Base-by-base conservation (phyloP, 2,329 filamentous ascomycete genomes). In the Phaeosphaeria sp. region DNA sequence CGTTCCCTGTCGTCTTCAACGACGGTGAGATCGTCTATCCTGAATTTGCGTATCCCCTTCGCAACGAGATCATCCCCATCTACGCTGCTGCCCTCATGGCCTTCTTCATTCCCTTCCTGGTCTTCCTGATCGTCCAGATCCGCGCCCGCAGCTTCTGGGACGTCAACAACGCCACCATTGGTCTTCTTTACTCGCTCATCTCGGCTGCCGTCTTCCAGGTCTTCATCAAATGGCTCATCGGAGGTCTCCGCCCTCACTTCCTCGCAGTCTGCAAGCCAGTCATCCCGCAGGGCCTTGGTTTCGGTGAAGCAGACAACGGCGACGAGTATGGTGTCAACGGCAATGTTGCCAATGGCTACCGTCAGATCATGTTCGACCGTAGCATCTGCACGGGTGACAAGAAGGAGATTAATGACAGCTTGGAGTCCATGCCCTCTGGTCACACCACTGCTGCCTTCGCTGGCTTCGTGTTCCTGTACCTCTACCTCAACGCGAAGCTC, bases 401-500 rank as follows among this genome's bases (percentile, higher is more conserved):
- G 18, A 78, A 83, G 3, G 77, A 88, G 67, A 90, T 92, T 76
- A 84, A 91, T 71, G 89, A 92, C 72, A 82, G 83, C 1, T 81
- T 92, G 0, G 87, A 91, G 70, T 89, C 86, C 0, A 89, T 93
- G 75, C 90, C 90, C 0, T 89, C 86, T 1, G 90, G 90, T 0
- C 90, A 93, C 75, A 87, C 88, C 5, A 90, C 89, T 0, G 89
- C 89, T 0, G 89, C 89, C 0, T 92, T 91, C 57, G 88, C 87
- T 0, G 89, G 89, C 5, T 89, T 91, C 65, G 82, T 90, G 21
- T 92, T 85, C 71, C 78, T 92, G 2, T 89, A 84, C 64, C 80
- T 92, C 1, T 93, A 92, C 78, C 84, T 93, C 46, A 92, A 92
- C 74, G 90, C 88, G 48, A 92, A 92, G 79, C 82, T 93, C 64